Evolutionary conservation across 495 filamentous ascomycete species (phyloP), one percentile per base, ranked within the genome.

Genomic region (Xylaria flabelliformis): DNA sequence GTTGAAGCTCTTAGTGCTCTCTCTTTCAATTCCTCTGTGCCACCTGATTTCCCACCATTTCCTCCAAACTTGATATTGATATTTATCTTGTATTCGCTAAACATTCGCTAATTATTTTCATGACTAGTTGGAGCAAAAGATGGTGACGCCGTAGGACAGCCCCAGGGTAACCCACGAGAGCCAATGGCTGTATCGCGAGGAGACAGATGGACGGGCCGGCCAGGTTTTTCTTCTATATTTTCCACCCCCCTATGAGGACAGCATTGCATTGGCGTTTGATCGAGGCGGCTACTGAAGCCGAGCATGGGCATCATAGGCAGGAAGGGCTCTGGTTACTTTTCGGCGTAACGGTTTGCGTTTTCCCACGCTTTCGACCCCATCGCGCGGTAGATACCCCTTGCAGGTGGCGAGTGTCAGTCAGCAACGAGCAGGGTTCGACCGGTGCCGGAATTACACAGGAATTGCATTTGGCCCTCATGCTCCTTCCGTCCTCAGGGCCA

Each of bases 281-380:
- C 64, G 70, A 34, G 70, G 63, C 53, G 70, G 70, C 59, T 65
- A 51, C 53, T 46, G 39, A 66, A 48, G 62, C 70, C 63, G 53
- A 67, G 41, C 19, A 41, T 44, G 61, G 69, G 44, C 70, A 74
- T 77, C 71, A 51, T 26, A 10, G 65, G 65, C 34, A 64, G 64
- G 73, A 70, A 39, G 36, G 77, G 73, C 68, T 73, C 70, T 72
- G 77, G 72, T 77, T 72, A 46, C 71, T 66, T 67, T 76, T 75
- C 26, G 77, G 77, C 76, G 77, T 77, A 36, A 76, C 74, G 77
- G 76, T 72, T 72, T 76, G 73, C 72, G 76, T 78, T 78, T 75
- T 53, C 42, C 50, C 39, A 73, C 74, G 73, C 76, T 39, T 39
- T 72, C 69, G 61, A 66, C 26, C 26, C 53, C 63, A 69, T 64